Conservation (phyloP, 2,329 filamentous ascomycete genomes). For the Raffaelea deltoideospora region DNA sequence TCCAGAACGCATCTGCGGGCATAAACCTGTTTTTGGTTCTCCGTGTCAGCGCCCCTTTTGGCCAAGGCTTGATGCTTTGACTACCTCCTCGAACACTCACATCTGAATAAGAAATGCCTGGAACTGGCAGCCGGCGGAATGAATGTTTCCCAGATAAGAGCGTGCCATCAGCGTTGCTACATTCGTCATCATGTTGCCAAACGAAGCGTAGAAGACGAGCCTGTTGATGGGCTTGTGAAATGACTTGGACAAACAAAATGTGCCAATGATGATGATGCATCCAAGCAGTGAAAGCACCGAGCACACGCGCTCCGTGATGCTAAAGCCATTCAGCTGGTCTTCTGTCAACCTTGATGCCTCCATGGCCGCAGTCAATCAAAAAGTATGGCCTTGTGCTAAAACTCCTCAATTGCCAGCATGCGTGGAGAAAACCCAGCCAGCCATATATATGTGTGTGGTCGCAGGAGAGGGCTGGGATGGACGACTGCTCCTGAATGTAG, state of each 20-base stretch:
- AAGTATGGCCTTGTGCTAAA: too few species aligned
- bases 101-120: slow-evolving; percentile 73
- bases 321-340: slow-evolving; percentile 38
- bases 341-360: slow-evolving; percentile 4
- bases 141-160: slow-evolving; percentile 33
- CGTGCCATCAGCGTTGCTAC: slow-evolving; percentile 60
- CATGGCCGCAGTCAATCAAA: too few species aligned
- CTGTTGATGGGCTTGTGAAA: slow-evolving; percentile 84
- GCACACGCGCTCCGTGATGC: slow-evolving; percentile 48
- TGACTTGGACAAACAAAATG: slow-evolving; percentile 49
- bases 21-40: slow-evolving; percentile 46
- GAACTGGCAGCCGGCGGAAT: slow-evolving; percentile 47
- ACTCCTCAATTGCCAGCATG: too few species aligned
- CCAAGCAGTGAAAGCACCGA: slow-evolving; percentile 59
- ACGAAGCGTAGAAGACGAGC: slow-evolving; percentile 69
- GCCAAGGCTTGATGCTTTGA: neutral
- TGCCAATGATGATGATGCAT: slow-evolving; percentile 55
- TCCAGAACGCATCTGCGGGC: slow-evolving; percentile 63
- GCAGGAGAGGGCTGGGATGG: too few species aligned
- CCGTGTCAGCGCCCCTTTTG: neutral
- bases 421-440: too few species aligned
- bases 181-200: slow-evolving; percentile 67
- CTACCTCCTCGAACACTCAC: too few species aligned
- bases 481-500: too few species aligned
- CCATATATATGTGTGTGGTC: too few species aligned